A percentile compares a stretch with the other conserved stretches of the same genome.
Conservation (phyloP, 202 grass and related monocot genomes). For the Setaria italica region DNA sequence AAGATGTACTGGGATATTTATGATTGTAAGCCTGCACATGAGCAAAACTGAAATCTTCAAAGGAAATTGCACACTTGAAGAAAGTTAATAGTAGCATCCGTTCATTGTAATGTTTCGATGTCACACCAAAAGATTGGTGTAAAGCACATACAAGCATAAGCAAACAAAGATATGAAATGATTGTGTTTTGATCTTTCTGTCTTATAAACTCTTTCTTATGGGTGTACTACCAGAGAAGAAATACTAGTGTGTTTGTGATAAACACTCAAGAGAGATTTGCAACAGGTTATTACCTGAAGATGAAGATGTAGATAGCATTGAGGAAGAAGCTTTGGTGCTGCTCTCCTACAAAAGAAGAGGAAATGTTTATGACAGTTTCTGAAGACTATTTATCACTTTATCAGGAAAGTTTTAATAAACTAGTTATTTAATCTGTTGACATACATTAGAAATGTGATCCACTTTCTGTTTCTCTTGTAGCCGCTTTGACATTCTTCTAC, state of each 20-base stretch:
- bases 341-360: conserved; percentile 29
- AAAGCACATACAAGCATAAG: not conserved
- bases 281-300: conserved; percentile 40
- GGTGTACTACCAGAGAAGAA: too few species aligned
- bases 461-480: conserved; percentile 53
- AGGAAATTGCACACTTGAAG: not conserved
- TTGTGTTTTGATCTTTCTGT: not conserved
- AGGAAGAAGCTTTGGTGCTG: conserved; percentile 32
- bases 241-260: too few species aligned
- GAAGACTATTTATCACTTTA: not conserved
- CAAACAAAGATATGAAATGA: not conserved
- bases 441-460: conserved; percentile 45
- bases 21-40: not conserved
- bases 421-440: not conserved
- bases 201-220: not conserved
- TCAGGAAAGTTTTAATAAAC: not conserved
- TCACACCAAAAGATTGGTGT: not conserved
- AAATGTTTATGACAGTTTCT: conserved; percentile 1
- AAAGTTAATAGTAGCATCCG: not conserved
- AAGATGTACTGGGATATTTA: not conserved
- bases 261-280: too few species aligned
- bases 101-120: not conserved
- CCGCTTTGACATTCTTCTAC: conserved; percentile 57
- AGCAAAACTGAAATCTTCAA: not conserved
- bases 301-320: conserved; percentile 12